Evolutionary conservation across 257 asterid species (phyloP), one percentile per base, ranked within the genome.

Genomic region (Solanum microdontum): DNA sequence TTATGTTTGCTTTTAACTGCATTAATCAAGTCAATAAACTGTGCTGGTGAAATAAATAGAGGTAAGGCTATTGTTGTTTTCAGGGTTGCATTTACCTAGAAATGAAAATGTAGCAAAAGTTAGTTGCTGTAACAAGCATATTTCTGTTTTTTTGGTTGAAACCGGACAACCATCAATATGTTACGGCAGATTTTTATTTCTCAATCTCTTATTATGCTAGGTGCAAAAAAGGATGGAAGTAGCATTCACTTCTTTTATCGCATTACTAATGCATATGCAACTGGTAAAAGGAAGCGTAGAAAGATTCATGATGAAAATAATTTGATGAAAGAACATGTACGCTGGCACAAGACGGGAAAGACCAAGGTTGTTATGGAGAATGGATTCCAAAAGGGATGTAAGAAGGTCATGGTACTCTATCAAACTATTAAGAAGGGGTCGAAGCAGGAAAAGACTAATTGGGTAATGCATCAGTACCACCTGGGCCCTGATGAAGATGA

Each of bases 391-490:
- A 96, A 87, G 76, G 99, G 99, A 3, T 94, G 89, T 17, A 97
- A 97, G 92, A 97, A 97, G 89, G 95, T 97, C 89, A 91, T 97
- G 98, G 99, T 97, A 83, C 94, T 97, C 45, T 94, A 97, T 69
- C 87, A 90, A 51, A 83, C 85, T 9, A 60, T 95, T 12, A 94
- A 91, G 91, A 86, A 72, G 76, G 97, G 94, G 23, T 88, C 92
- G 45, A 96, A 93, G 86, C 93, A 97, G 2, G 95, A 86, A 51
- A 97, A 93, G 77, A 92, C 93, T 85, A 91, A 92, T 40, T 97
- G 99, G 99, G 94, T 93, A 74, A 96, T 97, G 99, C 97, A 97
- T 90, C 99, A 97, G 89, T 95, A 91, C 91, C 99, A 97, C 89
- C 91, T 97, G 15, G 99, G 99, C 12, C 85, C 80, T 1, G 88